Percentiles rank a stretch among this genome's conserved stretches.
These are phyloP conservation scores for Mycotypha africana DNA, from an alignment of 371 early-diverging fungal species.

Conservation along the genomic window DNA sequence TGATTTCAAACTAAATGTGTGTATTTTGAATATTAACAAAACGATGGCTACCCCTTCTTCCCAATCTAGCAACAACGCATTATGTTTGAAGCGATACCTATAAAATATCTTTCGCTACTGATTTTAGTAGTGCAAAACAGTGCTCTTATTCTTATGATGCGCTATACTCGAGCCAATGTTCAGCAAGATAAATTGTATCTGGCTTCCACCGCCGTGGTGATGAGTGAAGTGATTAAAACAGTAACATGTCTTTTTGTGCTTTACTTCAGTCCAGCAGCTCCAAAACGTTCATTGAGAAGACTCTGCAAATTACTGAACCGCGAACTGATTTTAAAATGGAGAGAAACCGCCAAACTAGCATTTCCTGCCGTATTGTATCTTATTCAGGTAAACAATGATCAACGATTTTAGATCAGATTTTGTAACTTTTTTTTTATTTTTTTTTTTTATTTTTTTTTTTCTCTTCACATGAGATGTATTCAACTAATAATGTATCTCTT, in stretches of 20 bases:
- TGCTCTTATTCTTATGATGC: slow-evolving; percentile 77
- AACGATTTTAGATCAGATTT: too few species aligned
- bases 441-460: neutral
- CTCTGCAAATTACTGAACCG: slow-evolving; percentile 21
- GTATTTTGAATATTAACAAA: too few species aligned
- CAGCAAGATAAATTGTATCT: slow-evolving; percentile 53
- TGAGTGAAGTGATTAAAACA: slow-evolving; percentile 82
- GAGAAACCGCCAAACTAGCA: slow-evolving; percentile 52
- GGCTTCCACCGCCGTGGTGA: slow-evolving; percentile 84
- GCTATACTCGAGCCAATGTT: slow-evolving; percentile 64
- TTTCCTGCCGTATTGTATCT: slow-evolving; percentile 91
- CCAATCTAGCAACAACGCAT: too few species aligned
- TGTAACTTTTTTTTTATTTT: neutral
- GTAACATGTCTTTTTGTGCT: slow-evolving; percentile 59
- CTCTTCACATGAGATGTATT: too few species aligned
- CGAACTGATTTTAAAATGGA: slow-evolving; percentile 36
- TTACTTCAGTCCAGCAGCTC: slow-evolving; percentile 21
- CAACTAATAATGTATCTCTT: too few species aligned
- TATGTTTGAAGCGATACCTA: slow-evolving; percentile 45
- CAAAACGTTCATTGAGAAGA: slow-evolving; percentile 20
- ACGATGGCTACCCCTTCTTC: too few species aligned
- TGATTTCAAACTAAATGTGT: too few species aligned
- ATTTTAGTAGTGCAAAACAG: slow-evolving; percentile 88
- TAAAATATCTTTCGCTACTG: slow-evolving; percentile 78
- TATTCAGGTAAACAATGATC: slow-evolving; percentile 69